Base-by-base conservation (phyloP, 2,329 filamentous ascomycete species). In the Knufia fluminis region DNA sequence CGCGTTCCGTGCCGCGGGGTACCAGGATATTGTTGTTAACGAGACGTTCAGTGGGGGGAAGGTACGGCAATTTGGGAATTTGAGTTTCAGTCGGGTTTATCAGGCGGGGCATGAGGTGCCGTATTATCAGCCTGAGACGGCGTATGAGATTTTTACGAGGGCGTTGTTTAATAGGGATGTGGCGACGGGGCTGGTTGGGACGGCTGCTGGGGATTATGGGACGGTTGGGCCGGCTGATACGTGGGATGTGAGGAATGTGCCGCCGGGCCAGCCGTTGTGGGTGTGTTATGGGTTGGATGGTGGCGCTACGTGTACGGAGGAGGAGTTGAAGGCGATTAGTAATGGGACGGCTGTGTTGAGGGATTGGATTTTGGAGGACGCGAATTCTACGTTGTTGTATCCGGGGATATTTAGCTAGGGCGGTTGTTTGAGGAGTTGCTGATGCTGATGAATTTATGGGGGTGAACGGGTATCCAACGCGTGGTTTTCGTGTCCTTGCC, bases 71-170 rank as follows among this genome's bases (percentile, higher is more conserved):
- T 66, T 68, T 53, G 70, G 70, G 22, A 70, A 72, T 51, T 69
- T 76, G 53, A 74, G 71, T 0, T 76, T 73, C 59, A 63, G 66
- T 1, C 68, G 71, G 3, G 68, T 75, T 40, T 74, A 68, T 51
- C 57, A 73, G 39, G 70, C 71, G 1, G 72, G 72, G 3, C 72
- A 75, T 52, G 63, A 70, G 52, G 70, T 76, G 1, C 73, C 73
- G 12, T 68, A 71, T 0, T 79, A 78, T 56, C 74, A 79, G 56
- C 77, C 76, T 0, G 67, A 78, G 55, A 75, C 74, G 0, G 68
- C 72, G 2, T 77, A 73, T 45, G 64, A 73, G 52, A 72, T 80
- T 41, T 79, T 80, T 61, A 65, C 69, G 17, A 74, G 77, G 4
- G 69, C 70, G 1, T 67, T 77, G 43, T 66, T 71, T 45, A 71